These are phyloP conservation scores for Firmiana major DNA, from an alignment of 345 rosid genomes.

Conservation along the genomic window DNA sequence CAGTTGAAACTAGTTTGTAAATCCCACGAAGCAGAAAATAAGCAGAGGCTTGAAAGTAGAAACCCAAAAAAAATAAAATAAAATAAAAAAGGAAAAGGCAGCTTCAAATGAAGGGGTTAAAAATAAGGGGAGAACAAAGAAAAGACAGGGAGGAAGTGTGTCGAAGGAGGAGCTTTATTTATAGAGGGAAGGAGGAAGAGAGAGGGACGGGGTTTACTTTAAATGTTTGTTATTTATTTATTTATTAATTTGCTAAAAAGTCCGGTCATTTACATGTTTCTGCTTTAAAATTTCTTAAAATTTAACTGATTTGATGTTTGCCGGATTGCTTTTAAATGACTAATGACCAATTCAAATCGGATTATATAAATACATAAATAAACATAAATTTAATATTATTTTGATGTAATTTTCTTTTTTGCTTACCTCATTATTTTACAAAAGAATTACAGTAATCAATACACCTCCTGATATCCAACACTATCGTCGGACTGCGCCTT, in stretches of 20 bases:
- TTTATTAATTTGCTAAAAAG: too few relatives aligned
- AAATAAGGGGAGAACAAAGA: background rate
- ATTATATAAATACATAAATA: too few relatives aligned
- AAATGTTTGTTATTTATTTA: background rate
- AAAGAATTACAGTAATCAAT: too few relatives aligned
- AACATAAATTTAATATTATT: too few relatives aligned
- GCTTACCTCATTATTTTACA: too few relatives aligned
- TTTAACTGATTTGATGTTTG: conserved; percentile 4
- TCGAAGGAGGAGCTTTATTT: conserved; percentile 10
- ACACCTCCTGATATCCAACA: too few relatives aligned
- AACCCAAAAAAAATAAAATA: background rate
- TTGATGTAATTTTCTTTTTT: too few relatives aligned
- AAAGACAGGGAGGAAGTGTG: background rate
- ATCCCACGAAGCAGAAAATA: background rate
- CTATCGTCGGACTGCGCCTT: too few relatives aligned
- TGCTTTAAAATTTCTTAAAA: conserved; percentile 13
- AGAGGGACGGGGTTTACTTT: background rate
- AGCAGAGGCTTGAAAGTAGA: background rate
- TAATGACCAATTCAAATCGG: background rate
- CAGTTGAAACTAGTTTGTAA: background rate
- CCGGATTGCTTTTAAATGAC: background rate
- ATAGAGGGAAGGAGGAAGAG: conserved; percentile 2
- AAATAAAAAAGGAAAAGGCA: background rate
- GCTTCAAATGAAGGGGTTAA: background rate
- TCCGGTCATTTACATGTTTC: background rate